Percentiles rank a stretch among this genome's conserved stretches.
These are phyloP conservation scores for Skeletonema potamos DNA, from an alignment of 108 stramenopile genomes.

Conservation along the genomic window DNA sequence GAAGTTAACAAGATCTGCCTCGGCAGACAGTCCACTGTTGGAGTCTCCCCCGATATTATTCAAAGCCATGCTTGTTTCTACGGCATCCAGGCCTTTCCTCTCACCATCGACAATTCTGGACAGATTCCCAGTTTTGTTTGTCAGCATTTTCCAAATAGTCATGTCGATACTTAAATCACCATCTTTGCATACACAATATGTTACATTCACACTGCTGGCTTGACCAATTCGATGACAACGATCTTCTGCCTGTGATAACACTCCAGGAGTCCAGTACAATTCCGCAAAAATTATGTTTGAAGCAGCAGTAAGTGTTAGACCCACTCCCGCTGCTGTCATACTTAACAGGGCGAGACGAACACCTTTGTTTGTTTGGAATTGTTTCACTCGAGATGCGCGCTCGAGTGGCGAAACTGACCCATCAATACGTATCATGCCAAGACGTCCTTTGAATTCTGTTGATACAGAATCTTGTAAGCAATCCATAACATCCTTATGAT, in stretches of 20 bases:
- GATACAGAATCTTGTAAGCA: constrained; percentile 56
- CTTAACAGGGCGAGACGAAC: constrained; percentile 78
- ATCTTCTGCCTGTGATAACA: constrained; percentile 93
- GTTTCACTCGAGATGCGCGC: constrained; percentile 71
- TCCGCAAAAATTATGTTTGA: constrained; percentile 75
- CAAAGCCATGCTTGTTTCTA: constrained; percentile 3
- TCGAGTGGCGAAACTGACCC: constrained; percentile 75
- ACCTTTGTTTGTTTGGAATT: constrained; percentile 76
- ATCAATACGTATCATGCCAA: constrained; percentile 85
- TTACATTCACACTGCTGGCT: constrained; percentile 72
- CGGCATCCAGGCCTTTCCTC: constrained; percentile 37
- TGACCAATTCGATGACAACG: constrained; percentile 94
- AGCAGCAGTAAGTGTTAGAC: constrained; percentile 91
- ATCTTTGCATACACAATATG: constrained; percentile 82
- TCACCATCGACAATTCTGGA: constrained; percentile 76
- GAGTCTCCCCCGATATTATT: not conserved
- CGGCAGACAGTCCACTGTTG: constrained; percentile 21
- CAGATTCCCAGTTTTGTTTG: constrained; percentile 65
- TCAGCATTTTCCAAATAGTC: constrained; percentile 77
- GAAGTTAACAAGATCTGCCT: constrained; percentile 43
- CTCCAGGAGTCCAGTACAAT: constrained; percentile 86
- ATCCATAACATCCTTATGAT: constrained; percentile 87
- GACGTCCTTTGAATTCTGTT: constrained; percentile 53
- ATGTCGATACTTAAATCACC: constrained; percentile 60
- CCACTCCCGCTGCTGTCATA: constrained; percentile 92